Conservation (phyloP, 306 rosid genomes). For the Macrotyloma uniflorum region DNA sequence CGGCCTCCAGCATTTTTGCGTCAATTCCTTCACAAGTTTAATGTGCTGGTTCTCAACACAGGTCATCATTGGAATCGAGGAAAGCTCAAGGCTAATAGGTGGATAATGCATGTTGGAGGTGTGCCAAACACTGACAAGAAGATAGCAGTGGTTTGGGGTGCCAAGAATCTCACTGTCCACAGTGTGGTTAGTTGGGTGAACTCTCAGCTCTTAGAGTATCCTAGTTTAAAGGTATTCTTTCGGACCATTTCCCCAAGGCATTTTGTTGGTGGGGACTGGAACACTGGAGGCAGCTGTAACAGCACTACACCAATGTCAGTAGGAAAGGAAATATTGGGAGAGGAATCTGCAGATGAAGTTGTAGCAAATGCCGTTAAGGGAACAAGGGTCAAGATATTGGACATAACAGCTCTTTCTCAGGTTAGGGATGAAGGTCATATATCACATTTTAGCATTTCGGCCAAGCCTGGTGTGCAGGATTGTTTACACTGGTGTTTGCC, state of each 20-base stretch:
- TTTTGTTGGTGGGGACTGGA: slow-evolving; percentile 97
- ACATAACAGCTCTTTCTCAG: slow-evolving; percentile 82
- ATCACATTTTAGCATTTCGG: slow-evolving; percentile 67
- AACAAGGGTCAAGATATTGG: slow-evolving; percentile 84
- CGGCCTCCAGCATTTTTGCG: slow-evolving; percentile 77
- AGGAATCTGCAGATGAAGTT: slow-evolving; percentile 67
- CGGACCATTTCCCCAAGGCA: slow-evolving; percentile 92
- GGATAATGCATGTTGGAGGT: slow-evolving; percentile 88
- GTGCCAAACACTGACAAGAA: slow-evolving; percentile 66
- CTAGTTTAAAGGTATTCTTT: slow-evolving; percentile 71
- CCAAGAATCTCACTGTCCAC: slow-evolving; percentile 80
- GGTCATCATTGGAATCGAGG: slow-evolving; percentile 99
- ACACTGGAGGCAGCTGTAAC: slow-evolving; percentile 95
- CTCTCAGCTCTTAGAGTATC: slow-evolving; percentile 80
- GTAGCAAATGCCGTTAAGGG: slow-evolving; percentile 84
- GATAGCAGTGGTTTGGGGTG: slow-evolving; percentile 71
- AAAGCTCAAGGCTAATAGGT: slow-evolving; percentile 81
- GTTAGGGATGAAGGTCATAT: slow-evolving; percentile 94
- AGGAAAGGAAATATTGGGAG: slow-evolving; percentile 72
- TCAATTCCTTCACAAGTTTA: slow-evolving; percentile 59
- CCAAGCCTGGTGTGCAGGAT: slow-evolving; percentile 75
- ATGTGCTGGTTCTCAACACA: slow-evolving; percentile 88
- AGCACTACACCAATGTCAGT: slow-evolving; percentile 90
- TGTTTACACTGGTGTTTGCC: slow-evolving; percentile 99
- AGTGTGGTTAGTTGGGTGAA: slow-evolving; percentile 77